Evolutionary conservation across 2,329 filamentous ascomycete species (phyloP).

Genomic region (Xylariaceae sp.): DNA sequence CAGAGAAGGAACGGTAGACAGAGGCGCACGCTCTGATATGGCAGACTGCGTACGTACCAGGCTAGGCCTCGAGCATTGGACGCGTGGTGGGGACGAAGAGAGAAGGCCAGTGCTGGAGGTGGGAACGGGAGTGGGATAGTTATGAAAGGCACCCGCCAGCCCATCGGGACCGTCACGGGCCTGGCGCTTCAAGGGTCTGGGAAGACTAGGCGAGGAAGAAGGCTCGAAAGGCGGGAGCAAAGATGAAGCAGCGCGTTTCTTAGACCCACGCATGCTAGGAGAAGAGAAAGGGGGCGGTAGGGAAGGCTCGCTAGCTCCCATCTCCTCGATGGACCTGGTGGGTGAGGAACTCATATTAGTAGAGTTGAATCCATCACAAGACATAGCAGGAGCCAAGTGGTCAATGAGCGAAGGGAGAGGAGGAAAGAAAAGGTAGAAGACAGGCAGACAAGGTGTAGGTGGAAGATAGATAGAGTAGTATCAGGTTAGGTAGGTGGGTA

Average conservation of each 20-base stretch:
- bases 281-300: slow-evolving; percentile 34
- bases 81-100: slow-evolving; percentile 73
- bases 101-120: slow-evolving; percentile 91
- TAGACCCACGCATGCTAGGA: slow-evolving; percentile 43
- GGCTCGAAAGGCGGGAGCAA: slow-evolving; percentile 77
- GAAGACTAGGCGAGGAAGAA: slow-evolving; percentile 71
- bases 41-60: slow-evolving; percentile 59
- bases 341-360: slow-evolving; percentile 30
- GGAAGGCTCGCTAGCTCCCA: slow-evolving; percentile 38
- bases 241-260: slow-evolving; percentile 63
- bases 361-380: slow-evolving; percentile 18
- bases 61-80: slow-evolving; percentile 42
- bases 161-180: slow-evolving; percentile 39
- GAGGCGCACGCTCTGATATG: slow-evolving; percentile 73
- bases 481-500: background rate
- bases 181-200: slow-evolving; percentile 65
- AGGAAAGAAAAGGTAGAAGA: background rate
- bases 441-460: background rate
- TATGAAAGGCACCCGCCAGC: slow-evolving; percentile 50
- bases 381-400: slow-evolving; percentile 27
- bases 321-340: slow-evolving; percentile 26
- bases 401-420: background rate
- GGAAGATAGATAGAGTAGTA: slow-evolving; percentile 2
- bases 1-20: slow-evolving; percentile 78
- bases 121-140: slow-evolving; percentile 89